These are phyloP conservation scores for Turritis glabra DNA, from an alignment of 345 rosid species.

Conservation along the genomic window DNA sequence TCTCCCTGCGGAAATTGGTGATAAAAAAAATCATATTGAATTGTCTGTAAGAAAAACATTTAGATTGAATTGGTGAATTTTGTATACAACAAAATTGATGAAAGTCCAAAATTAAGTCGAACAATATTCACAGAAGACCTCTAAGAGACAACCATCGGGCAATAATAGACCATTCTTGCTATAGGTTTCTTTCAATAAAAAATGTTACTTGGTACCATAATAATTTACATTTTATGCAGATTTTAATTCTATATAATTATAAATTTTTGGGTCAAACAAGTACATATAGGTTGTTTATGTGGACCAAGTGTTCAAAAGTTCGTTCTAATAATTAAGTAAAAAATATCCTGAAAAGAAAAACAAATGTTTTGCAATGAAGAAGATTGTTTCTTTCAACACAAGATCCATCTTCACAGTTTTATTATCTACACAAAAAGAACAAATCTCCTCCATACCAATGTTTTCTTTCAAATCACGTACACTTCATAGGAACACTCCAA, in stretches of 20 bases:
- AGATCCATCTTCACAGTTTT: background rate
- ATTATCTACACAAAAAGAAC: background rate
- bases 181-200: background rate
- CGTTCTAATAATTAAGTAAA: no score
- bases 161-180: background rate
- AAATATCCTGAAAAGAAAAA: no score
- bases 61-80: background rate
- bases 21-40: background rate
- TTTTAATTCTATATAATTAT: background rate
- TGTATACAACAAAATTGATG: background rate
- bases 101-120: background rate
- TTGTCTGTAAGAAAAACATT: background rate
- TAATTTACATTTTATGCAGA: background rate
- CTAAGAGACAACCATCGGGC: background rate
- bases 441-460: background rate
- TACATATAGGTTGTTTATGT: no score
- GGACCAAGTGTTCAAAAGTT: background rate
- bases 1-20: background rate
- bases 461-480: slow-evolving; percentile 41
- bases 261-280: no score
- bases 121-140: background rate
- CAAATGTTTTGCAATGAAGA: no score
- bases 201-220: background rate
- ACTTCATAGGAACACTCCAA: slow-evolving; percentile 68
- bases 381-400: background rate